Evolutionary conservation across 345 rosid species (phyloP).

Genomic region (Aethionema arabicum): DNA sequence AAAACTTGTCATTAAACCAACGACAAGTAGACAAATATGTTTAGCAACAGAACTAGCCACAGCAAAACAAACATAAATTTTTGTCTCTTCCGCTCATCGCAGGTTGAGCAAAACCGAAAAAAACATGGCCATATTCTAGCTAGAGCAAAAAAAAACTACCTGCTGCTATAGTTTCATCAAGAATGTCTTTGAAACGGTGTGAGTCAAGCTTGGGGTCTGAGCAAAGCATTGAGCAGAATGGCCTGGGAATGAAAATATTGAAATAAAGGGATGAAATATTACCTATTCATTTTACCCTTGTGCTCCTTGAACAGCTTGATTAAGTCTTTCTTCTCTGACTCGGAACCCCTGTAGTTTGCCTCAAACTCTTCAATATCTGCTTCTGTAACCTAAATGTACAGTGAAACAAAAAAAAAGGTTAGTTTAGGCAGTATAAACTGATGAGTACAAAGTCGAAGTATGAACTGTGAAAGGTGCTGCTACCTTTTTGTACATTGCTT

Average conservation of each 20-base stretch:
- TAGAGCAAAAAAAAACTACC: conserved; percentile 40
- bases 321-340: conserved; percentile 85
- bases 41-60: too few relatives aligned
- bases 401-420: neutral
- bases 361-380: conserved; percentile 84
- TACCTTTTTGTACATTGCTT: conserved; percentile 76
- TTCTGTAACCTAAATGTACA: conserved; percentile 56
- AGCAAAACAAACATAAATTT: too few relatives aligned
- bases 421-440: conserved; percentile 15
- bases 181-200: conserved; percentile 75
- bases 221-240: conserved; percentile 89
- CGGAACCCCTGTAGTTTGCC: conserved; percentile 85
- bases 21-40: too few relatives aligned
- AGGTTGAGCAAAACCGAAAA: too few relatives aligned
- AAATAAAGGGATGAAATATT: conserved; percentile 19
- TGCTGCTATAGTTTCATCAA: conserved; percentile 67
- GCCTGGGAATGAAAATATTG: conserved; percentile 40
- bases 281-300: conserved; percentile 83
- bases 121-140: neutral
- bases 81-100: too few relatives aligned
- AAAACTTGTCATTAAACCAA: too few relatives aligned
- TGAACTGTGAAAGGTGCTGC: neutral
- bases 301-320: conserved; percentile 56
- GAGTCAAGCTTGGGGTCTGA: conserved; percentile 86
- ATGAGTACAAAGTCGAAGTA: neutral